Conservation (phyloP, 1,284 basidiomycete genomes). For the Ceratobasidium sp. region DNA sequence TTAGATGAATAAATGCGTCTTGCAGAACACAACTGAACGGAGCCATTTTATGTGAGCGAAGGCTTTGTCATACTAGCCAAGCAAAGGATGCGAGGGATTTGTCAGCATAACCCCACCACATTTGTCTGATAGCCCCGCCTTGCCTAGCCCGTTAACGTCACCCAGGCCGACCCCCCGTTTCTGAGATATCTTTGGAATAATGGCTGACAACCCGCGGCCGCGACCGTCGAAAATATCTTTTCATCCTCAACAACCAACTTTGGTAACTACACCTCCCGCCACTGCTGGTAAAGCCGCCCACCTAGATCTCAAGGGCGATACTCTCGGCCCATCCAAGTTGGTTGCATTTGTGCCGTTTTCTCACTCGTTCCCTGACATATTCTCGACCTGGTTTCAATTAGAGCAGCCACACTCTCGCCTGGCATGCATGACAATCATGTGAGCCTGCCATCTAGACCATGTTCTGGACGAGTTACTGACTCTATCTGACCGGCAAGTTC, state of each 20-base stretch:
- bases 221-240: neutral
- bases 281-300: neutral
- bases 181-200: neutral
- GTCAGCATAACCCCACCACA: slow-evolving; percentile 4
- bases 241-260: slow-evolving; percentile 7
- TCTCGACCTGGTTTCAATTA: neutral
- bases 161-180: neutral
- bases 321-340: neutral
- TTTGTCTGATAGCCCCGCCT: slow-evolving; percentile 32
- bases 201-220: slow-evolving; percentile 7
- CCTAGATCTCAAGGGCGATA: neutral
- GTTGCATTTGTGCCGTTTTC: neutral
- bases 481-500: neutral
- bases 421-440: slow-evolving; percentile 2
- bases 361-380: neutral
- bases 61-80: slow-evolving; percentile 5
- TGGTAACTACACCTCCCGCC: slow-evolving; percentile 14
- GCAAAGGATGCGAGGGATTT: slow-evolving; percentile 12
- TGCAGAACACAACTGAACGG: neutral
- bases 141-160: slow-evolving; percentile 20
- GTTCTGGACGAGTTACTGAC: neutral
- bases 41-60: slow-evolving; percentile 11
- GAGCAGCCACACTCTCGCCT: neutral
- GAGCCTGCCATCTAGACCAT: neutral
- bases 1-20: too few relatives aligned